These are phyloP conservation scores for Apiotrichum sp. DNA, from an alignment of 1,284 basidiomycete species.

Conservation along the genomic window DNA sequence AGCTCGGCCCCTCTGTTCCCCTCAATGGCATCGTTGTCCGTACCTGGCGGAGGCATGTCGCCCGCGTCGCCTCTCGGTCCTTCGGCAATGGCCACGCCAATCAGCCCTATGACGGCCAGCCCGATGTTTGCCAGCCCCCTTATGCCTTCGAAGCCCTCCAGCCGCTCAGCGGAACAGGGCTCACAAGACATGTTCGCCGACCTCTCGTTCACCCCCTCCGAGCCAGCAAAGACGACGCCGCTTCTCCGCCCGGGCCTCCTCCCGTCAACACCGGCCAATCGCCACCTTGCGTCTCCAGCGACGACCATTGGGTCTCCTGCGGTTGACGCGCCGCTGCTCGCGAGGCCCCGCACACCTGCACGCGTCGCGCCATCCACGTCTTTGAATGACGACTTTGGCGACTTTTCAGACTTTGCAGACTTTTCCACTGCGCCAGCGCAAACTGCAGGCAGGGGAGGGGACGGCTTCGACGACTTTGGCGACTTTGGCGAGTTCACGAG, in stretches of 20 bases:
- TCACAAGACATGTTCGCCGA: not conserved
- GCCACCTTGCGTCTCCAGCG: not conserved
- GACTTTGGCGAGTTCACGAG: not conserved
- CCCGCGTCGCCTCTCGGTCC: not conserved
- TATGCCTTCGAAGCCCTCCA: not conserved
- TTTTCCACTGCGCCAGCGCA: not conserved
- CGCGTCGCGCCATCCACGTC: not conserved
- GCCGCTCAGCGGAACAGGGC: too few relatives aligned
- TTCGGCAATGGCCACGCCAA: not conserved
- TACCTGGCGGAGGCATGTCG: not conserved
- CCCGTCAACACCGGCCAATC: not conserved
- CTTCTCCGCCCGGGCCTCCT: not conserved
- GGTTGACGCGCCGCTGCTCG: not conserved
- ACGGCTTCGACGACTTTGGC: not conserved
- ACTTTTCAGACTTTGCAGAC: slow-evolving; percentile 10
- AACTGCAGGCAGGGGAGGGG: too few relatives aligned
- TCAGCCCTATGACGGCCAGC: not conserved
- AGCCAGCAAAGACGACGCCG: not conserved
- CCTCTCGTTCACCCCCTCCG: not conserved
- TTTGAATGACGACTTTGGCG: slow-evolving; percentile 9
- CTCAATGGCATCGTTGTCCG: not conserved
- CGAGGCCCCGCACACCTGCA: not conserved
- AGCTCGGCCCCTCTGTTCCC: too few relatives aligned
- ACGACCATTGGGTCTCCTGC: not conserved
- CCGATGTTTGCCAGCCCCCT: not conserved